Base-by-base conservation (phyloP, 2,329 filamentous ascomycete genomes). In the Nothopassalora personata region DNA sequence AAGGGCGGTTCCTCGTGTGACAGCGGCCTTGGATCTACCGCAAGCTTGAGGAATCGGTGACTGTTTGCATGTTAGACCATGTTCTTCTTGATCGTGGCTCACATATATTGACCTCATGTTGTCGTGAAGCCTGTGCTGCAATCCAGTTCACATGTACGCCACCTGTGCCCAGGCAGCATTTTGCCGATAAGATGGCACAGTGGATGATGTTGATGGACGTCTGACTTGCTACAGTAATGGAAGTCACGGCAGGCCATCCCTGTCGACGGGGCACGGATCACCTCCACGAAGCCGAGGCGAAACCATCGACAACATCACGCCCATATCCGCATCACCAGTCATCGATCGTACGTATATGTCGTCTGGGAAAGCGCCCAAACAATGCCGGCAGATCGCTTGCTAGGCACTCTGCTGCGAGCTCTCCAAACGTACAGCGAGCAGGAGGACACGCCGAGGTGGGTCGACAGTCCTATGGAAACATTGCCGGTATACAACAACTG, bases 1-100 rank as follows among this genome's bases (percentile, higher is more conserved):
- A 95, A 97, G 4, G 78, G 73, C 19, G 91, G 91, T 23, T 83
- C 83, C 28, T 74, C 73, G 77, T 96, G 94, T 71, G 80, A 80
- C 34, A 77, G 73, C 0, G 83, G 82, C 54, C 76, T 73, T 51
- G 76, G 76, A 65, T 79, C 75, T 66, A 73, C 71, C 58, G 76
- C 67, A 63, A 75, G 75, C 62, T 76, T 75, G 54, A 79, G 72
- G 68, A 80, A 79, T 65, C 72, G 74, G 67, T 67, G 61, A 56
- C 61, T 66, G 56, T 19, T 15, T 30, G 15, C 15, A 47, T 39
- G 52, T 58, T 9, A 51, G 19, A 31, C 15, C 3, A 43, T 46
- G 23, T 54, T n/a, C 8, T 28, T 11, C 5, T 27, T 5, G 31
- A 23, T n/a, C 11, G n/a, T 11, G 9, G 13, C n/a, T 6, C 36